Evolutionary conservation across 2,329 filamentous ascomycete species (phyloP).

Genomic region (Keithomyces neogunnii): DNA sequence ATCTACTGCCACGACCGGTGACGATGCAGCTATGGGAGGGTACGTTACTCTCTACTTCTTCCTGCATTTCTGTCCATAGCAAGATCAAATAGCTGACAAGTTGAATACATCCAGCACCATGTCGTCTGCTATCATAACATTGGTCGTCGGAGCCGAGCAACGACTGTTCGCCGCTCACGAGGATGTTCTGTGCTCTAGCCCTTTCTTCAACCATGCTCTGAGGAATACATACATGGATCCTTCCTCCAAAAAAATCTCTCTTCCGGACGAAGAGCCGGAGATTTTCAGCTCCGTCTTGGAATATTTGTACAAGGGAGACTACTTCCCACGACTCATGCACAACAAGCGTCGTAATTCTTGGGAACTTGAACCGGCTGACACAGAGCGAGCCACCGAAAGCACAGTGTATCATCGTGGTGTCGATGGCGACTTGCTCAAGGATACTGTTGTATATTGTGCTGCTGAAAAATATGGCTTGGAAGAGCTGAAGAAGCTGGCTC

Average conservation of each 20-base stretch:
- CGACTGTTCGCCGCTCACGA: slow-evolving; percentile 89
- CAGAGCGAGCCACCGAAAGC: slow-evolving; percentile 45
- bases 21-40: slow-evolving; percentile 35
- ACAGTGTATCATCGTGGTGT: slow-evolving; percentile 60
- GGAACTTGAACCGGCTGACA: slow-evolving; percentile 61
- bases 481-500: slow-evolving; percentile 73
- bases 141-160: slow-evolving; percentile 72
- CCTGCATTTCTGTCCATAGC: not conserved
- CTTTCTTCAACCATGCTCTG: slow-evolving; percentile 55
- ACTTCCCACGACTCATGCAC: slow-evolving; percentile 74
- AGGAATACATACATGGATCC: slow-evolving; percentile 26
- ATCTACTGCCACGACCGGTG: slow-evolving; percentile 27
- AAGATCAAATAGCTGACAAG: not conserved
- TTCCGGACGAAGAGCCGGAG: slow-evolving; percentile 81
- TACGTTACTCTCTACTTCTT: slow-evolving; percentile 20
- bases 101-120: not conserved
- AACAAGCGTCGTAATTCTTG: slow-evolving; percentile 75
- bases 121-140: slow-evolving; percentile 65
- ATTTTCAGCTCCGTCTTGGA: slow-evolving; percentile 87
- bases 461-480: slow-evolving; percentile 77
- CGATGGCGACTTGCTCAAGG: slow-evolving; percentile 67
- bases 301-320: slow-evolving; percentile 90
- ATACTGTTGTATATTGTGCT: slow-evolving; percentile 85
- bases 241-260: slow-evolving; percentile 58
- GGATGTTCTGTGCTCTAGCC: slow-evolving; percentile 68